phyloP scores from a whole-genome alignment of 345 rosid genomes.

The Citrus mangshanensis region DNA sequence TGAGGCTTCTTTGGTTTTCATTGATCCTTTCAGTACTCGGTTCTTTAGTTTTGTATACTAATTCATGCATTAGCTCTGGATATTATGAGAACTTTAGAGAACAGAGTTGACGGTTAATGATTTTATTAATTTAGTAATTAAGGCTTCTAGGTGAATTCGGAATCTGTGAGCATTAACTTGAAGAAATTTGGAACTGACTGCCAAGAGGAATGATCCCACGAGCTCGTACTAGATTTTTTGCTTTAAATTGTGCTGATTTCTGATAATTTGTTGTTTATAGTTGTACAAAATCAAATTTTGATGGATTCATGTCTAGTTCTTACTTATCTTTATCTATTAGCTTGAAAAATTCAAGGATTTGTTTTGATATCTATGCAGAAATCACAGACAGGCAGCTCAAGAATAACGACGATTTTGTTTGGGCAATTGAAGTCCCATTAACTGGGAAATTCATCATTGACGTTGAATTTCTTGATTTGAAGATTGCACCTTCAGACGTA shows the following conservation, averaged over 20 bases:
- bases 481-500: conserved; percentile 66
- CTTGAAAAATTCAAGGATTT: not conserved
- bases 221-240: not conserved
- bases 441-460: conserved; percentile 86
- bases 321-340: no score
- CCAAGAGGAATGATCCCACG: not conserved
- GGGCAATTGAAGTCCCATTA: conserved; percentile 79
- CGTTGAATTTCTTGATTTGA: conserved; percentile 84
- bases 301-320: not conserved
- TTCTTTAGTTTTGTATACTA: not conserved
- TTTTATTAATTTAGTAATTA: not conserved
- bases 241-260: not conserved
- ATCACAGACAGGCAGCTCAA: conserved; percentile 70
- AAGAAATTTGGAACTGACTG: not conserved
- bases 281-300: not conserved
- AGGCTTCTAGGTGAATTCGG: not conserved
- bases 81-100: not conserved
- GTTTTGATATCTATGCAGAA: conserved; percentile 39
- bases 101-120: not conserved
- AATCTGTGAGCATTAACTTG: not conserved
- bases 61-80: not conserved
- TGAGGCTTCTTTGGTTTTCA: not conserved
- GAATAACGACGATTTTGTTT: conserved; percentile 72
- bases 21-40: not conserved
- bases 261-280: not conserved